A percentile compares a stretch with the other conserved stretches of the same genome.
These are phyloP conservation scores for Acorus gramineus DNA, from an alignment of 106 monocot genomes.

Conservation along the genomic window DNA sequence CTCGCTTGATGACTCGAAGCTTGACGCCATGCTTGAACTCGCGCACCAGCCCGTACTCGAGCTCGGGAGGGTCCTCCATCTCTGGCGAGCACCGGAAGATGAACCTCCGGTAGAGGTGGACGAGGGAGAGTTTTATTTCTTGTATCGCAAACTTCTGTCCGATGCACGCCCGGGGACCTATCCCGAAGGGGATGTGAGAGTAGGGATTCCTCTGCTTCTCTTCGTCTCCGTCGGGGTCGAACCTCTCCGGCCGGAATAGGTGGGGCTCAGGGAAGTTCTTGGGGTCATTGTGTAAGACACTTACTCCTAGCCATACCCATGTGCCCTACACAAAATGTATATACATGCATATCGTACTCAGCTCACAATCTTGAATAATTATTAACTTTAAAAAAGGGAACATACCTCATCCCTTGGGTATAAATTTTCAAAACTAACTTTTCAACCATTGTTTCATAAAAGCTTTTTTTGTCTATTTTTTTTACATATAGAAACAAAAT, in stretches of 20 bases:
- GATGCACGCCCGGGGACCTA: constrained; percentile 35
- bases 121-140: constrained; percentile 29
- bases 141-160: constrained; percentile 34
- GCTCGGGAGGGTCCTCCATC: constrained; percentile 30
- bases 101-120: constrained; percentile 27
- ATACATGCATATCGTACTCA: too few species aligned
- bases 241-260: constrained; percentile 33
- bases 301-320: constrained; percentile 45
- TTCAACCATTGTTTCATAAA: too few species aligned
- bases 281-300: constrained; percentile 31
- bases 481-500: too few species aligned
- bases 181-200: constrained; percentile 40
- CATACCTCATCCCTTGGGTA: too few species aligned
- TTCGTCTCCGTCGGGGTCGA: constrained; percentile 24
- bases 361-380: too few species aligned
- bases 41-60: constrained; percentile 21
- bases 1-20: constrained; percentile 12
- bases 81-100: constrained; percentile 27
- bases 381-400: too few species aligned
- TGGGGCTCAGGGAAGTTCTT: constrained; percentile 36
- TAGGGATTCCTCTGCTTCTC: constrained; percentile 33
- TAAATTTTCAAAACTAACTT: too few species aligned
- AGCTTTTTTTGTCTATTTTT: too few species aligned
- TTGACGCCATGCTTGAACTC: constrained; percentile 32
- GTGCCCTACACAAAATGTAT: constrained; percentile 26